phyloP scores from a whole-genome alignment of 2,329 filamentous ascomycete genomes.

The Phyllosticta capitalensis region DNA sequence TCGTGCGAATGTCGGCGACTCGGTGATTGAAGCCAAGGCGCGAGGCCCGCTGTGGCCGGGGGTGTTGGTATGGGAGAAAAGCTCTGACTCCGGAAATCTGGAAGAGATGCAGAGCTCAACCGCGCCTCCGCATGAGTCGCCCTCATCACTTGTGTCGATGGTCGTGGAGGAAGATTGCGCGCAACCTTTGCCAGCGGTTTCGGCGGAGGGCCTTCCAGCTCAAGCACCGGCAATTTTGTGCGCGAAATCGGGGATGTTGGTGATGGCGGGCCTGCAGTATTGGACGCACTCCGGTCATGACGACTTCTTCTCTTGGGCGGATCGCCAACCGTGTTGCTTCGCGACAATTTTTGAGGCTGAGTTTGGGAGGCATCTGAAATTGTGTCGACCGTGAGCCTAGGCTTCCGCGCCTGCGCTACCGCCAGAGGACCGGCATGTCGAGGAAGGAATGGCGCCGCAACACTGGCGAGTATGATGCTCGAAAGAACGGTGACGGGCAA shows the following conservation, averaged over 20 bases:
- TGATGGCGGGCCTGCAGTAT: conserved; percentile 13
- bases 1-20: conserved; percentile 46
- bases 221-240: conserved; percentile 14
- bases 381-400: conserved; percentile 52
- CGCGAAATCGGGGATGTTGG: conserved; percentile 13
- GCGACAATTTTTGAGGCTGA: conserved; percentile 47
- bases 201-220: conserved; percentile 21
- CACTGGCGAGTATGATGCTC: conserved; percentile 67
- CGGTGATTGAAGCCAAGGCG: conserved; percentile 11
- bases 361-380: conserved; percentile 49
- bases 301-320: conserved; percentile 25
- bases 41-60: conserved; percentile 31
- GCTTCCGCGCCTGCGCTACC: conserved; percentile 71
- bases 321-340: conserved; percentile 57
- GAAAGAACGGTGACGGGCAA: conserved; percentile 71
- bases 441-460: conserved; percentile 67
- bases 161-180: conserved; percentile 26
- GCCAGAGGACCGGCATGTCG: conserved; percentile 71
- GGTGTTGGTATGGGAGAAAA: conserved; percentile 30
- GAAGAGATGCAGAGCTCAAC: conserved; percentile 59
- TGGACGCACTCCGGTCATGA: conserved; percentile 21
- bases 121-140: conserved; percentile 49
- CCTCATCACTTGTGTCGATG: conserved; percentile 29
- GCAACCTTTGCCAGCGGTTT: conserved; percentile 16
- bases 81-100: conserved; percentile 48